phyloP scores from a whole-genome alignment of 116 monocot genomes.

The Thalassia testudinum region DNA sequence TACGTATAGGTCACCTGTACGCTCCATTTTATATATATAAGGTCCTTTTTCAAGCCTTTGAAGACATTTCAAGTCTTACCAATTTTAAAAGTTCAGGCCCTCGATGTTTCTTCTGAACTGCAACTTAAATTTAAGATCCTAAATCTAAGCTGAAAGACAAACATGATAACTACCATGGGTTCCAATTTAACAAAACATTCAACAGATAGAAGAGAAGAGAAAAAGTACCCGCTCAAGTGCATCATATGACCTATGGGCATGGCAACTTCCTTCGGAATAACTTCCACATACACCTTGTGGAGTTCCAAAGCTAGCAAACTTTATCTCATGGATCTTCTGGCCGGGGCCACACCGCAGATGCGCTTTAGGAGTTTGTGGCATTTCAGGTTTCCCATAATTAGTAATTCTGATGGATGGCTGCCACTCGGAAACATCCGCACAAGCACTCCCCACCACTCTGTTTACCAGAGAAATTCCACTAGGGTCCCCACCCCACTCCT shows the following conservation, averaged over 20 bases:
- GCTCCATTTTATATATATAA: too few relatives aligned
- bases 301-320: conserved; percentile 70
- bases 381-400: conserved; percentile 9
- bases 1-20: too few relatives aligned
- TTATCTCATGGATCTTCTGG: conserved; percentile 34
- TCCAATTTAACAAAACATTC: too few relatives aligned
- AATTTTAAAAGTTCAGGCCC: too few relatives aligned
- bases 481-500: conserved; percentile 92
- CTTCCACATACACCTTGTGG: conserved; percentile 46
- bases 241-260: conserved; percentile 54
- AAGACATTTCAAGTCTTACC: too few relatives aligned
- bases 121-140: too few relatives aligned
- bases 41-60: too few relatives aligned
- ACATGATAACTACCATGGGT: too few relatives aligned
- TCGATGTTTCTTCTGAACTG: too few relatives aligned
- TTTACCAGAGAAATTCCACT: conserved; percentile 51
- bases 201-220: too few relatives aligned
- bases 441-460: conserved; percentile 44
- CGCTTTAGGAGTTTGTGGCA: conserved; percentile 12
- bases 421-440: conserved; percentile 34
- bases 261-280: conserved; percentile 45
- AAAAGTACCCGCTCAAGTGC: conserved; percentile 34
- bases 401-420: conserved; percentile 28
- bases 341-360: conserved; percentile 27
- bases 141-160: too few relatives aligned